These are phyloP conservation scores for Diaporthe ilicicola DNA, from an alignment of 2,329 filamentous ascomycete species.

Conservation along the genomic window DNA sequence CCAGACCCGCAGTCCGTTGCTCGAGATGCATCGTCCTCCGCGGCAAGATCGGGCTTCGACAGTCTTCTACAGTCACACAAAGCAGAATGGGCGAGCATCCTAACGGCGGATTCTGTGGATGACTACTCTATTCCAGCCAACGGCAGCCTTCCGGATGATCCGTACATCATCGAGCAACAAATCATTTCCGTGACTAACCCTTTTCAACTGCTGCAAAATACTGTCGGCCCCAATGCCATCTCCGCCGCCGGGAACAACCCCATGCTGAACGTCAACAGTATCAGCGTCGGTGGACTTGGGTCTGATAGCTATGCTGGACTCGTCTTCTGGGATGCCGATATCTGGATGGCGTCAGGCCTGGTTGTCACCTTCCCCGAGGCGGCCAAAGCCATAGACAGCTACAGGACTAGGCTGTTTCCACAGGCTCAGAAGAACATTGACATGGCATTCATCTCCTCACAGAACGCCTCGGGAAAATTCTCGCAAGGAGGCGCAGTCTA, in stretches of 20 bases:
- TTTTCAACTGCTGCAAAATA: conserved; percentile 65
- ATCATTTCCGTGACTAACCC: conserved; percentile 63
- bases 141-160: conserved; percentile 64
- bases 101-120: conserved; percentile 70
- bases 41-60: conserved; percentile 61
- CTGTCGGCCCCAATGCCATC: conserved; percentile 49
- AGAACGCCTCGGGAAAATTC: conserved; percentile 57
- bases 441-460: conserved; percentile 36
- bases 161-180: conserved; percentile 61
- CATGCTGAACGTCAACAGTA: conserved; percentile 31
- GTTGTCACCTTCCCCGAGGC: conserved; percentile 30
- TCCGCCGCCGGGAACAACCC: conserved; percentile 52
- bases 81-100: conserved; percentile 67
- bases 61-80: conserved; percentile 63
- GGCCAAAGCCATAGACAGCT: conserved; percentile 18
- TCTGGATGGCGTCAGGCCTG: conserved; percentile 29
- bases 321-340: conserved; percentile 32
- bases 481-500: conserved; percentile 23
- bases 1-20: conserved; percentile 63
- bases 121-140: conserved; percentile 62
- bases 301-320: conserved; percentile 32
- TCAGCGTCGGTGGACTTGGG: conserved; percentile 44
- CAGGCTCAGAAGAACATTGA: conserved; percentile 30
- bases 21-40: conserved; percentile 58
- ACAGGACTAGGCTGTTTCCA: conserved; percentile 24